Evolutionary conservation across 345 rosid species (phyloP).

Genomic region (Kernera saxatilis): DNA sequence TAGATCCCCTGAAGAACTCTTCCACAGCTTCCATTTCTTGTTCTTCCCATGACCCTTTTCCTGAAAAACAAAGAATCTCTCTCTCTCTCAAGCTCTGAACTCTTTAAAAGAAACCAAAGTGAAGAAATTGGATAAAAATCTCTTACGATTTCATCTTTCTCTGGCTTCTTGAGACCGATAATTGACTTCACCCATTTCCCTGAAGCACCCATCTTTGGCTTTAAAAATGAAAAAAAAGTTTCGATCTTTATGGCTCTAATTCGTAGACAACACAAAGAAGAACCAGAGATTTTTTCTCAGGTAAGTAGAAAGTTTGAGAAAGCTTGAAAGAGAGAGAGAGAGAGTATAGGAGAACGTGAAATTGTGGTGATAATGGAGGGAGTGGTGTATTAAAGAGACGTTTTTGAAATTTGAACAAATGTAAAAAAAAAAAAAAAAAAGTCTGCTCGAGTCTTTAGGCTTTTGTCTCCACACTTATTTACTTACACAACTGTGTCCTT

Average conservation of each 20-base stretch:
- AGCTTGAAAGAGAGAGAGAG: constrained; percentile 6
- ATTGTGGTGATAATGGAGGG: constrained; percentile 31
- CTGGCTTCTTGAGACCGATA: constrained; percentile 61
- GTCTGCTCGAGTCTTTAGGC: constrained; percentile 29
- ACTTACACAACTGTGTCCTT: constrained; percentile 11
- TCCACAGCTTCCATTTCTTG: constrained; percentile 90
- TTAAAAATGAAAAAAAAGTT: neutral
- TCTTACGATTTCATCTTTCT: constrained; percentile 57
- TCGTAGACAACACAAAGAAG: neutral
- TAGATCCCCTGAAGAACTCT: constrained; percentile 58
- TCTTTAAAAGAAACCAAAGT: neutral
- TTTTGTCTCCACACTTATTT: constrained; percentile 27
- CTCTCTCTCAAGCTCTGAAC: neutral
- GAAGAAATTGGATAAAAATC: neutral
- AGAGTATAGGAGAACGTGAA: constrained; percentile 26
- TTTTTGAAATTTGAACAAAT: constrained; percentile 36
- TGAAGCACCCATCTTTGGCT: constrained; percentile 92
- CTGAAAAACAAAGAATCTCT: constrained; percentile 1
- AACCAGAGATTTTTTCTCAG: constrained; percentile 17
- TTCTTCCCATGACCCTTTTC: constrained; percentile 44
- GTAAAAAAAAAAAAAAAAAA: neutral
- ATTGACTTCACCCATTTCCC: constrained; percentile 91
- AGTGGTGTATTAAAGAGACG: constrained; percentile 33
- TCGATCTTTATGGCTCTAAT: constrained; percentile 23
- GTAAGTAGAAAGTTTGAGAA: constrained; percentile 18